Conservation (phyloP, 352 stramenopile genomes). For the Globisporangium apiculatum region DNA sequence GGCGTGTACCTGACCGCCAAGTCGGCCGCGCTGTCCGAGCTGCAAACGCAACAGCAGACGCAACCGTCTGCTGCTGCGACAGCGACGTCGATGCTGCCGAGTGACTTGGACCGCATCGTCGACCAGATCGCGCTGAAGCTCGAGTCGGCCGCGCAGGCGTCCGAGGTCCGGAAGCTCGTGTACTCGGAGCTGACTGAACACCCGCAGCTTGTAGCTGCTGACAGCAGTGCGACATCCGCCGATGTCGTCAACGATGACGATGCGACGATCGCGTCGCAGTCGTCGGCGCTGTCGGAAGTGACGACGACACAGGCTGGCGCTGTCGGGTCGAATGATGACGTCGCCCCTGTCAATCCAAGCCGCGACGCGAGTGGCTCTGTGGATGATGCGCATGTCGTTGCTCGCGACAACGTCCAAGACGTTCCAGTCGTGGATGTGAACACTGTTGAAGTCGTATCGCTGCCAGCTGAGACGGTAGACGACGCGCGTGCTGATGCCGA, state of each 20-base stretch:
- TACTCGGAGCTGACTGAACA: conserved; percentile 15
- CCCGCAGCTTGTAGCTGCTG: conserved; percentile 1
- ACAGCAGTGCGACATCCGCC: not conserved
- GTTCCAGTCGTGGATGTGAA: no score
- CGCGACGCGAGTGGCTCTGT: not conserved
- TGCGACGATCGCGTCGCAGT: no score
- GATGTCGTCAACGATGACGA: not conserved
- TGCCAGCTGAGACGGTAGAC: not conserved
- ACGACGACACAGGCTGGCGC: no score
- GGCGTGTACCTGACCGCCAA: conserved; percentile 18
- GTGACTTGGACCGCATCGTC: conserved; percentile 16
- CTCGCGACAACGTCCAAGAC: not conserved
- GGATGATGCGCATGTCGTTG: not conserved
- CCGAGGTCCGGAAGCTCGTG: conserved; percentile 13
- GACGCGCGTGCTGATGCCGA: not conserved
- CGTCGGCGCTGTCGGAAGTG: no score
- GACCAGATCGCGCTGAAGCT: conserved; percentile 16
- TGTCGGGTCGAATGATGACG: no score
- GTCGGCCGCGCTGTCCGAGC: conserved; percentile 12
- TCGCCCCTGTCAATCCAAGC: no score
- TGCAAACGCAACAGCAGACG: conserved; percentile 10
- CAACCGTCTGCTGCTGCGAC: not conserved
- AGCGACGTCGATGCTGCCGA: conserved; percentile 10
- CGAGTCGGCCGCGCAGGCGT: conserved; percentile 9
- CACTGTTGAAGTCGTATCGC: no score